phyloP scores from a whole-genome alignment of 352 stramenopile species.

The Globisporangium viniferum region DNA sequence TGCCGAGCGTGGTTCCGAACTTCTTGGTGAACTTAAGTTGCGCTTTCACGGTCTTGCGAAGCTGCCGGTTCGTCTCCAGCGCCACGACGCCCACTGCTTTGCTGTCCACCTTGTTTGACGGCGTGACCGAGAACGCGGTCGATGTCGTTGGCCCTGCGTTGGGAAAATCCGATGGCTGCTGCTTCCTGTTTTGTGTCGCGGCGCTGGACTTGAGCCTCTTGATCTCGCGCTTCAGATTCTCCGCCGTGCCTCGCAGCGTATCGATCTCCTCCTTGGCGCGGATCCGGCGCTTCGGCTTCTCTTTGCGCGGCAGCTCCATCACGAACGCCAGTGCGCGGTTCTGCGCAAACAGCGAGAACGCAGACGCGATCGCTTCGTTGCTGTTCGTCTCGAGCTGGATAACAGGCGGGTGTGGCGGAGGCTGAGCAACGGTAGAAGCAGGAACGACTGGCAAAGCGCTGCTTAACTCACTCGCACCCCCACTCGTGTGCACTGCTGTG shows the following conservation, averaged over 20 bases:
- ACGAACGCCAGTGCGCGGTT: slow-evolving; percentile 4
- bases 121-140: not conserved
- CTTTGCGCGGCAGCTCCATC: slow-evolving; percentile 4
- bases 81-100: not conserved
- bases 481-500: too few species aligned
- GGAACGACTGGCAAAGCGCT: too few species aligned
- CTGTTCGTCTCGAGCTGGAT: not conserved
- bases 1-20: not conserved
- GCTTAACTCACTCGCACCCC: too few species aligned
- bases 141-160: not conserved
- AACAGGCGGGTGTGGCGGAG: not conserved
- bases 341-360: slow-evolving; percentile 11
- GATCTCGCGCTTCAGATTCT: slow-evolving; percentile 5
- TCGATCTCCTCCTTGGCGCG: slow-evolving; percentile 13
- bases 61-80: slow-evolving; percentile 11
- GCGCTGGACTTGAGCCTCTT: not conserved
- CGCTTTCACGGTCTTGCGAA: slow-evolving; percentile 4
- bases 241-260: slow-evolving; percentile 5
- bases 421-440: not conserved
- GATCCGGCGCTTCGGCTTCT: slow-evolving; percentile 11
- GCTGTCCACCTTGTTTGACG: not conserved
- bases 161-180: not conserved
- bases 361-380: not conserved
- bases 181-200: not conserved
- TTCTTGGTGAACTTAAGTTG: slow-evolving; percentile 4